Percentiles rank a stretch among this genome's conserved stretches.
phyloP scores from a whole-genome alignment of 129 eudicot genomes.

The Solidago caesia region DNA sequence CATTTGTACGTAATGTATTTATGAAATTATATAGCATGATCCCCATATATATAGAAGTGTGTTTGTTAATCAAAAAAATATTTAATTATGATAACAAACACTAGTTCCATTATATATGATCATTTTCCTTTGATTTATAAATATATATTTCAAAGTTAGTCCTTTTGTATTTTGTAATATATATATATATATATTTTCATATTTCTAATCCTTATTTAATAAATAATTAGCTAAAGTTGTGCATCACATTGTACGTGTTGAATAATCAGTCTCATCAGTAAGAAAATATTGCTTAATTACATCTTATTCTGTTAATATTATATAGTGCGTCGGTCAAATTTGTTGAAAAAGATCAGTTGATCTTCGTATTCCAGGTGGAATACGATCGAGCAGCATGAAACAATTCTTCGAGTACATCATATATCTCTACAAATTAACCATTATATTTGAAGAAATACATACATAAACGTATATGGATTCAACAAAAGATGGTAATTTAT shows the following conservation, averaged over 20 bases:
- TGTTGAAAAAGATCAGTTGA: slow-evolving; percentile 9
- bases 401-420: not conserved
- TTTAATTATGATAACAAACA: not conserved
- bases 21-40: no score
- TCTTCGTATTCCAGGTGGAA: not conserved
- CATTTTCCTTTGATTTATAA: not conserved
- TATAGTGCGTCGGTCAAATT: not conserved
- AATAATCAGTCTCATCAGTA: not conserved
- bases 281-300: not conserved
- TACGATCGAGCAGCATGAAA: not conserved
- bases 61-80: not conserved
- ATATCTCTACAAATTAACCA: no score
- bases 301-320: not conserved
- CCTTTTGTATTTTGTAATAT: not conserved
- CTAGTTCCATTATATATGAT: not conserved
- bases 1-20: no score
- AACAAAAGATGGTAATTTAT: slow-evolving; percentile 24
- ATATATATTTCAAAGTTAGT: not conserved
- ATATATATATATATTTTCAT: not conserved
- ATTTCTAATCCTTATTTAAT: not conserved
- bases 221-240: not conserved
- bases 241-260: not conserved
- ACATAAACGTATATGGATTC: not conserved
- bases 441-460: not conserved
- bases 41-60: not conserved